Base-by-base conservation (phyloP, 2,329 filamentous ascomycete species). In the Stagonosporopsis rhizophila region DNA sequence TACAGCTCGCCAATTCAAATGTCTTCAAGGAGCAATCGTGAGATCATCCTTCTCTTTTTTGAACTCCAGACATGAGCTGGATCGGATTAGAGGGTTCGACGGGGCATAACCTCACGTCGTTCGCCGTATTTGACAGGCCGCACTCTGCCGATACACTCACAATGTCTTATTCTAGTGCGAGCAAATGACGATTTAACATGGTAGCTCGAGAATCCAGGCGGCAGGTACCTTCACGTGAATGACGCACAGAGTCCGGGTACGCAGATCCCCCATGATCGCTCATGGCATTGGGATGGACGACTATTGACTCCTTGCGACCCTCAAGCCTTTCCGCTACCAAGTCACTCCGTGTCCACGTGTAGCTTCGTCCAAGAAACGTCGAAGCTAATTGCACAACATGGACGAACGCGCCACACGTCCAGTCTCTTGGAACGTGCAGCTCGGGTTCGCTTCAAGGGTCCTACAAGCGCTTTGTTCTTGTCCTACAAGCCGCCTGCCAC, bases 261-360 rank as follows among this genome's bases (percentile, higher is more conserved):
- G 53, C 42, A 52, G 42, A 56, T 47, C 42, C 38, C 38, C 27
- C 23, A 39, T 34, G 23, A 38, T 44, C 23, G 30, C 37, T 37
- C 28, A 30, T 22, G 32, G 20, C 34, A 49, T 34, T n/a, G 17
- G 23, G 9, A 41, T 38, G 22, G 14, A 14, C 38, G 12, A 30
- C 28, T 12, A 11, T 30, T 30, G 28, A 23, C 17, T n/a, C n/a
- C 12, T 44, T 35, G 8, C 20, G 15, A n/a, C 15, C 45, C 20
- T 49, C 27, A n/a, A 23, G 34, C 32, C n/a, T 22, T 6, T 51
- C 12, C 15, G 4, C 11, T 25, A 17, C 32, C 6, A 4, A 12
- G 4, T 30, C 28, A 22, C n/a, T 1, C 37, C 9, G 9, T 14
- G 49, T 22, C 23, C 23, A 44, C 14, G 19, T 53, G 44, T 35